These are phyloP conservation scores for Plasmodium cynomolgi DNA, from an alignment of 169 alveolate genomes.

Conservation along the genomic window DNA sequence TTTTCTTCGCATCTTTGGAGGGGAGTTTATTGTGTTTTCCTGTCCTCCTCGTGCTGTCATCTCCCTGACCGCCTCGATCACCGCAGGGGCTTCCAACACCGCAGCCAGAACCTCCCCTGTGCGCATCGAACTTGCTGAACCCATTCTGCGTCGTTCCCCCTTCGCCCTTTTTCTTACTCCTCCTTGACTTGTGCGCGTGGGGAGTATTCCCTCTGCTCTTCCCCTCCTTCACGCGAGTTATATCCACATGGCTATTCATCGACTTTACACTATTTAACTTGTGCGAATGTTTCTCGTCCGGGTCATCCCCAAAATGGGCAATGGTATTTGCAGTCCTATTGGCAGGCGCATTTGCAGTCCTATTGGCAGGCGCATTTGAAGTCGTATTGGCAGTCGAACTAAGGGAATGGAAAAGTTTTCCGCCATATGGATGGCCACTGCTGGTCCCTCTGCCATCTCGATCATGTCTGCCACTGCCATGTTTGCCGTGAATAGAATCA, in stretches of 20 bases:
- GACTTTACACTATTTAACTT: not conserved
- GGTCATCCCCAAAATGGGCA: not conserved
- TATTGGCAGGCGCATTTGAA: not conserved
- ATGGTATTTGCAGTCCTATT: not conserved
- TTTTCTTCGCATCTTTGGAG: slow-evolving; percentile 4
- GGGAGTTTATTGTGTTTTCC: not conserved
- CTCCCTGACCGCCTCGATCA: not conserved
- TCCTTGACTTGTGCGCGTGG: not conserved
- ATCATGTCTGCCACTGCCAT: not conserved
- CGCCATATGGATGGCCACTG: not conserved
- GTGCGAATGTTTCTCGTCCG: not conserved
- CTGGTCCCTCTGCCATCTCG: not conserved
- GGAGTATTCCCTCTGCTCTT: not conserved
- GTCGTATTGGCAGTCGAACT: not conserved
- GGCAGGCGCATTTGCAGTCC: not conserved
- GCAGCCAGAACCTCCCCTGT: not conserved
- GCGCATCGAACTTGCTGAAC: not conserved
- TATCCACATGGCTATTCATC: not conserved
- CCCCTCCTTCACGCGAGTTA: not conserved
- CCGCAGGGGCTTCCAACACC: not conserved
- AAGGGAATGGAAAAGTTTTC: not conserved
- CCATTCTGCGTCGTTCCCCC: not conserved
- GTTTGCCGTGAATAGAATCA: not conserved
- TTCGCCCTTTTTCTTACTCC: not conserved
- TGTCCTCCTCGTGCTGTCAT: slow-evolving; percentile 5